Evolutionary conservation across 768 basidiomycete species (phyloP), one percentile per base, ranked within the genome.

Genomic region (Scleroderma citrinum): DNA sequence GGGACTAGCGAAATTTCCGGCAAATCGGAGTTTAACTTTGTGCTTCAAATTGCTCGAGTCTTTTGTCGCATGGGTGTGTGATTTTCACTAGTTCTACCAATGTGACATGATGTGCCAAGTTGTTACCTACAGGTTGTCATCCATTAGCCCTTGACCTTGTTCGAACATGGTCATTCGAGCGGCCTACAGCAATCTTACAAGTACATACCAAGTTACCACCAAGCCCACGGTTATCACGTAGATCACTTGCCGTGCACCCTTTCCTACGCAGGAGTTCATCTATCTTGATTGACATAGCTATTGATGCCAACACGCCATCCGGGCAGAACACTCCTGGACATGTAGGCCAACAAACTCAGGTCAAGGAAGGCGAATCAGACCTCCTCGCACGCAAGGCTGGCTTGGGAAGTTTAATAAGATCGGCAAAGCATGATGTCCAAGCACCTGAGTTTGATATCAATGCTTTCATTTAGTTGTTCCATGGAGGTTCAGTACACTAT

Each of bases 1-100:
- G 95, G 95, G 13, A 92, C 90, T 0, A 92, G 84, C 57, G 90
- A 94, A 59, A 92, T 97, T 24, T 85, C 90, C 0, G 88, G 87
- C 16, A 77, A 78, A 39, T 81, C 83, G 12, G 95, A 99, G 62
- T 97, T 94, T 69, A 93, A 89, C 62, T 98, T 98, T 64, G 91
- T 99, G 10, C 72, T 94, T 24, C 94, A 98, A 69, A 92, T 92
- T 57, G 89, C 93, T 0, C 81, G 92, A 24, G 88, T 95, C 7
- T 93, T 97, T 57, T 92, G 88, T 59, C 75, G 91, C 51, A 95
- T 97, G 92, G 96, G 95, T 91, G 56, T 35, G 84, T 29, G 26
- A 8, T 5, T 63, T 1, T 10, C 26, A n/a, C 19, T 21, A 16
- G 4, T 20, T 34, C n/a, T 41, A 3, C 38, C 48, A 44, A 34